Base-by-base conservation (phyloP, 257 asterid species). In the Gardenia jasminoides region DNA sequence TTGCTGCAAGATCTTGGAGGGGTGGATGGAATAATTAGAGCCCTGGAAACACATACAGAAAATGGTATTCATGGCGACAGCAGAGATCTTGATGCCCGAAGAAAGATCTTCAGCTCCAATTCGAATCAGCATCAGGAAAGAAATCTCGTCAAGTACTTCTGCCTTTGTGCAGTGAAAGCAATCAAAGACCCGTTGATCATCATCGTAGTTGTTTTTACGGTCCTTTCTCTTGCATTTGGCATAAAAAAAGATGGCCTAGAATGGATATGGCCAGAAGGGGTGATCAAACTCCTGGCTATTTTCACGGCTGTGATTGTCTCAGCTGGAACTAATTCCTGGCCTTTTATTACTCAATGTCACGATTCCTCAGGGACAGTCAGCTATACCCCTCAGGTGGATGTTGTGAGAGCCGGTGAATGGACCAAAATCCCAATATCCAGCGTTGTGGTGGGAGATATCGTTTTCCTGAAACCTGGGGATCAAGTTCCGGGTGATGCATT, bases 401-500 rank as follows among this genome's bases (percentile, higher is more conserved):
- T 78, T 59, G 76, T 78, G 70, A 78, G 85, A 59, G 47, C 20
- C 7, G 77, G 78, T 0, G 3, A 16, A 44, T 67, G 46, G 80
- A 50, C 22, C 26, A 70, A 69, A 16, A 67, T 78, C 39, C 48
- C 68, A 20, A 73, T 74, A 39, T 54, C 72, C 3, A 41, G 52
- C 39, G 20, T 81, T n/a, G 71, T 62, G 1, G 81, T 81, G 3
- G 84, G 84, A 10, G 82, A 69, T 16, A 8, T 82, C 26, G 85
- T 74, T 12, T 73, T 71, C 33, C 16, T 82, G 76, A 82, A 72
- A 54, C 78, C 77, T 1, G 82, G 85, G 7, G 85, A 82, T 47
- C 74, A 77, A 39, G 67, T 82, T 77, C 85, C 85, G 13, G 82
- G 72, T 6, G 85, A 82, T 44, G 85, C 79, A 10, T 64, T 82